Evolutionary conservation across 768 basidiomycete species (phyloP), one percentile per base, ranked within the genome.

Genomic region (Trametes punicea): DNA sequence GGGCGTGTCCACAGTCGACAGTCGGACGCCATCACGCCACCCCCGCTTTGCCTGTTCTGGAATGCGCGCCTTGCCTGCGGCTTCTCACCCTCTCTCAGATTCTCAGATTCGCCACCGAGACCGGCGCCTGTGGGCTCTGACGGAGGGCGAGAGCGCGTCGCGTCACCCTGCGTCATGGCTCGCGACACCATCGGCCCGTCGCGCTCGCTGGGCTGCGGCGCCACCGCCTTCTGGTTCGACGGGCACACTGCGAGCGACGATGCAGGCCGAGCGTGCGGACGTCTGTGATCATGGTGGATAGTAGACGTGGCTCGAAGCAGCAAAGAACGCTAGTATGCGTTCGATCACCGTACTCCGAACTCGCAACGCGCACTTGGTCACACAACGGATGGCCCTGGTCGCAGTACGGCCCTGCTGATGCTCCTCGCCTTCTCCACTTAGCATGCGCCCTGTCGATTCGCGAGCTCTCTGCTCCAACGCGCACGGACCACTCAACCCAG

Each of bases 21-120:
- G 51, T 23, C 41, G 51, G n/a, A 42, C 46, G 42, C 58, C 58
- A 60, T 60, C 58, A 60, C 58, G 58, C 58, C 58, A 60, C 58
- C 48, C 52, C 52, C 48, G 39, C 53, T 42, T 60, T 50, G 11
- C 58, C 49, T 9, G 6, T 25, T 60, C 27, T 18, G 53, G 52
- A 29, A 36, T n/a, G 25, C 40, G 47, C 55, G 49, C 42, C 49
- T 38, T 38, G 42, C 31, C 33, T 21, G 23, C 51, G 51, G 51
- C 51, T 45, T 52, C 49, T 30, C 55, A 29, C 26, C n/a, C n/a
- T n/a, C 45, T 48, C 56, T 51, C 40, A 23, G 21, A 3, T 44
- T 23, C 31, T 31, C n/a, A n/a, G n/a, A 46, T 57, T 46, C 20
- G 49, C 50, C 56, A 40, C 45, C 49, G 56, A 51, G 42, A 23